Base-by-base conservation (phyloP, 495 filamentous ascomycete genomes). In the Tuber umbilicatum region DNA sequence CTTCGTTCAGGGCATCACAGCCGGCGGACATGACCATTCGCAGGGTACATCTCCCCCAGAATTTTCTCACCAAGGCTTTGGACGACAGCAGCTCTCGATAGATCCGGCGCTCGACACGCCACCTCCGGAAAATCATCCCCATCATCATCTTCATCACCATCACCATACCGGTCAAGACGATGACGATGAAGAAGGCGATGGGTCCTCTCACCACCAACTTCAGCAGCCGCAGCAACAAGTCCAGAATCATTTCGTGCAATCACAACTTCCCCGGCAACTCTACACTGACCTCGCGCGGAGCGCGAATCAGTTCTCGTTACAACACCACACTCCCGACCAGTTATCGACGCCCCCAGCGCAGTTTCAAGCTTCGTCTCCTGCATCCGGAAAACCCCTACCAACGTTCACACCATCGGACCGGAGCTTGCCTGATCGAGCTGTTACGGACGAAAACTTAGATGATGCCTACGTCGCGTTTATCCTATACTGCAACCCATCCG, bases 401-500 rank as follows among this genome's bases (percentile, higher is more conserved):
- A 71, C 75, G 23, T 82, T 74, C 71, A 82, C 74, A 12, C 81
- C 81, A 45, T 76, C 75, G 4, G 81, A 82, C 40, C 75, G 81
- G 60, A 76, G 69, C 37, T 84, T 97, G 47, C 95, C 95, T 35
- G 86, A 91, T 35, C 87, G 86, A 43, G 87, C 89, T 68, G 89
- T 97, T 17, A 91, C 88, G 6, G 88, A 90, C 78, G 88, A 88
- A 16, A 91, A 89, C 5, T 90, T 99, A 74, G 94, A 96, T 76
- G 91, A 96, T 82, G 90, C 94, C 40, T 99, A 94, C 83, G 90
- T 93, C 74, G 81, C 86, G 77, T 99, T 97, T 81, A 91, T 99
- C 76, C 86, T 99, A 68, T 94, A 96, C 85, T 97, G 95, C 86
- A 94, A 94, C 81, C 93, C 93, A 2, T 88, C 88, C 69, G 88